Conservation (phyloP, 1,284 basidiomycete species). For the Ceratobasidium theobromae region DNA sequence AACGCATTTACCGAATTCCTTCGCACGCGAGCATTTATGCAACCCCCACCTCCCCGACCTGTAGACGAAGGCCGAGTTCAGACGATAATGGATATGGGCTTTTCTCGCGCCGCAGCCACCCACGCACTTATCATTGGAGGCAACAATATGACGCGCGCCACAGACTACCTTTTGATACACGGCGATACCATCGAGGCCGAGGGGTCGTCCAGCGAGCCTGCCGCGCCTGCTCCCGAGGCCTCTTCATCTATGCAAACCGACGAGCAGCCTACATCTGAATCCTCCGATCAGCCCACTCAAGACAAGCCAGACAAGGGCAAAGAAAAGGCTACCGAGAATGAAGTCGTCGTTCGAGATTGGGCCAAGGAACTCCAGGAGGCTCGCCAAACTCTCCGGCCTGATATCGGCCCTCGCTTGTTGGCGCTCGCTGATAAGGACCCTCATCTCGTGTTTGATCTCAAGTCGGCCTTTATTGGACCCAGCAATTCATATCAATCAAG, state of each 20-base stretch:
- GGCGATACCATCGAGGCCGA: constrained; percentile 64
- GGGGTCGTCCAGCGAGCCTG: constrained; percentile 45
- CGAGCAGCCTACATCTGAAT: constrained; percentile 40
- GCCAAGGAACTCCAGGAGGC: constrained; percentile 60
- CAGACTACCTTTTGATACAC: constrained; percentile 83
- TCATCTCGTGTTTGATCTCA: constrained; percentile 87
- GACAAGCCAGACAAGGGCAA: constrained; percentile 31
- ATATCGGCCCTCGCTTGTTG: constrained; percentile 70
- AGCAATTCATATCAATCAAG: constrained; percentile 60
- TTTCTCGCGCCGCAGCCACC: constrained; percentile 81
- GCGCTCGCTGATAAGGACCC: constrained; percentile 84
- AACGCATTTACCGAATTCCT: constrained; percentile 12
- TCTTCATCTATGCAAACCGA: constrained; percentile 28
- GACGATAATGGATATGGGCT: constrained; percentile 95
- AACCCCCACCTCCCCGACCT: constrained; percentile 50
- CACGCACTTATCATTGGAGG: constrained; percentile 79
- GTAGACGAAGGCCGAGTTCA: constrained; percentile 72
- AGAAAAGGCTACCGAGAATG: constrained; percentile 41
- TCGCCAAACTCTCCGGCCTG: constrained; percentile 65
- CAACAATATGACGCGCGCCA: constrained; percentile 88
- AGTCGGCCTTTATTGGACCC: constrained; percentile 71
- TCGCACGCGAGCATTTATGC: constrained; percentile 32
- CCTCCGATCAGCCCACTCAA: constrained; percentile 13
- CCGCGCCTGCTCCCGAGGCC: constrained; percentile 40
- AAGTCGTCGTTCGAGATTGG: constrained; percentile 41